phyloP scores from a whole-genome alignment of 1,284 basidiomycete genomes.

The Apiotrichum montevideense region DNA sequence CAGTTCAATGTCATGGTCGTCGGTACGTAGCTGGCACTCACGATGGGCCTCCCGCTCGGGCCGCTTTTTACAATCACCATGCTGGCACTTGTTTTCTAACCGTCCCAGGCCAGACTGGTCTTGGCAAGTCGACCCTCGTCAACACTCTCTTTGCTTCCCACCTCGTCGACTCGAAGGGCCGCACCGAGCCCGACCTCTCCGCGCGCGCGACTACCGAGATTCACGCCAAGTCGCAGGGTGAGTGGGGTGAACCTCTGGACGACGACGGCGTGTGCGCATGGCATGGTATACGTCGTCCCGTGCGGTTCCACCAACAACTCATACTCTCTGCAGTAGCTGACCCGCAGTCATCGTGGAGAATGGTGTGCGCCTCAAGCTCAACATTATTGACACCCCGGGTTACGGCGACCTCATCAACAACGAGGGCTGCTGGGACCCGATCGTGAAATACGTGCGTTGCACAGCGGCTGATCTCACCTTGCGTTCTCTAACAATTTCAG shows the following conservation, averaged over 20 bases:
- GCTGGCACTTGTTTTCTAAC: background rate
- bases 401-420: constrained; percentile 99
- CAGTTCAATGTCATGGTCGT: constrained; percentile 97
- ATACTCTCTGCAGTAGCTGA: background rate
- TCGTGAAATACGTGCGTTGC: constrained; percentile 88
- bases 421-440: constrained; percentile 99
- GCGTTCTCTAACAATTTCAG: constrained; percentile 15
- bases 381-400: constrained; percentile 98
- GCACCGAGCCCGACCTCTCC: constrained; percentile 76
- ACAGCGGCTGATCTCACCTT: too few species aligned
- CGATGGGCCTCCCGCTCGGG: background rate
- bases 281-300: too few species aligned
- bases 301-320: too few species aligned
- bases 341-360: constrained; percentile 86
- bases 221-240: constrained; percentile 90
- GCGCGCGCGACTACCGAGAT: constrained; percentile 95
- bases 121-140: constrained; percentile 97
- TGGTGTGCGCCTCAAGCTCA: constrained; percentile 86
- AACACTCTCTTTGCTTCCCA: constrained; percentile 99
- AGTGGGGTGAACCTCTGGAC: constrained; percentile 29
- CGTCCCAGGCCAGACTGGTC: constrained; percentile 78
- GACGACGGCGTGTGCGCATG: too few species aligned
- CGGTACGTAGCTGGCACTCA: constrained; percentile 55
- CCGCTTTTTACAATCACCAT: background rate
- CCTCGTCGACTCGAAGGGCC: constrained; percentile 94